Evolutionary conservation across 1,139 yeast species (phyloP).

Genomic region (Suhomyces terraborum): DNA sequence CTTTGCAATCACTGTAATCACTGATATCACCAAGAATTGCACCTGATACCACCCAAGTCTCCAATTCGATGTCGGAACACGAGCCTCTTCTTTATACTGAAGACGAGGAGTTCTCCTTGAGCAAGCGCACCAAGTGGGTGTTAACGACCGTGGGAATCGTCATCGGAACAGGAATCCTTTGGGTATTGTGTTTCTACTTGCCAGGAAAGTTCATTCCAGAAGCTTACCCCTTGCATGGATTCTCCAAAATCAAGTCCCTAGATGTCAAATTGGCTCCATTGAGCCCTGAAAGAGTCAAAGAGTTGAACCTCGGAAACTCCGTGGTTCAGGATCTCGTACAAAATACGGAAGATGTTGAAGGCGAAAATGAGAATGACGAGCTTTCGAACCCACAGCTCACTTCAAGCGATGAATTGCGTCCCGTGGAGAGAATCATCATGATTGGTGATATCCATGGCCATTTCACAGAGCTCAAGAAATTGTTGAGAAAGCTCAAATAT

Average conservation of each 20-base stretch:
- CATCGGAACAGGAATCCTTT: constrained; percentile 24
- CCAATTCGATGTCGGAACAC: constrained; percentile 18
- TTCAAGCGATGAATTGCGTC: neutral
- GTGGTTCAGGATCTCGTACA: constrained; percentile 4
- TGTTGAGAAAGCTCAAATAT: constrained; percentile 52
- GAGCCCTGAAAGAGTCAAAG: constrained; percentile 17
- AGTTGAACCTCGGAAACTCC: constrained; percentile 19
- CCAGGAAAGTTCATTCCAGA: constrained; percentile 42
- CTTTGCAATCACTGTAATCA: too few species aligned
- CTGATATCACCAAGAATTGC: too few species aligned
- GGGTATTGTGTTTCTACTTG: constrained; percentile 36
- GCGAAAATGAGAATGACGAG: constrained; percentile 3
- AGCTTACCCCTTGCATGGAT: constrained; percentile 29
- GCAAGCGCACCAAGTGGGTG: constrained; percentile 19
- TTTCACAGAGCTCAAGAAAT: constrained; percentile 50
- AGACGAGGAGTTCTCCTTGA: constrained; percentile 22
- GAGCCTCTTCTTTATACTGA: constrained; percentile 21
- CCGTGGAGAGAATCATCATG: constrained; percentile 54
- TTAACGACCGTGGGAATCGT: constrained; percentile 22
- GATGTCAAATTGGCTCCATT: constrained; percentile 31
- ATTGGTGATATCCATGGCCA: constrained; percentile 93
- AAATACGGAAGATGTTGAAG: constrained; percentile 6
- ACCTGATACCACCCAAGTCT: too few species aligned
- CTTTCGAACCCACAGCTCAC: too few species aligned
- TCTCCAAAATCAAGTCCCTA: constrained; percentile 30